Percentiles rank a stretch among this genome's conserved stretches.
Conservation (phyloP, 2,329 filamentous ascomycete species). For the Emergomyces orientalis region DNA sequence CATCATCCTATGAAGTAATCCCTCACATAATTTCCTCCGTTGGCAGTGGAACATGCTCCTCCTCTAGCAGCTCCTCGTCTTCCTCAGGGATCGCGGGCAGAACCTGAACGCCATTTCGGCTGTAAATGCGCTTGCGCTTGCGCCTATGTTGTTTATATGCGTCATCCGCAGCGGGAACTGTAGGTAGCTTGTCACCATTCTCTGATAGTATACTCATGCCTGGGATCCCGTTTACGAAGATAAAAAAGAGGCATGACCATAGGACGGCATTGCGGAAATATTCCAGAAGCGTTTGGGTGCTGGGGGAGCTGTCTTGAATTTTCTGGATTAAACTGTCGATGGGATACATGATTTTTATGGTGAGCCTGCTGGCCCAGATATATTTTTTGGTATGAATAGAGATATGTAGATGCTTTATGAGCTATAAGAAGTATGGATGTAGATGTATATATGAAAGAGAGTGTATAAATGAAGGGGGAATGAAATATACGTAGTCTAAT, state of each 20-base stretch:
- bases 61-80: neutral
- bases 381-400: neutral
- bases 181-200: neutral
- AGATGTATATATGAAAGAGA: neutral
- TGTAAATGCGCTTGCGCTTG: neutral
- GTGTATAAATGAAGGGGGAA: neutral
- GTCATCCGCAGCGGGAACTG: neutral
- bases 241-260: neutral
- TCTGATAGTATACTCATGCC: neutral
- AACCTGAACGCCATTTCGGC: neutral
- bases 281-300: neutral
- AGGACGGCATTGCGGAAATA: neutral
- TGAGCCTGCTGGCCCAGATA: neutral
- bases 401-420: neutral
- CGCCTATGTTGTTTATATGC: neutral
- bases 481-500: neutral
- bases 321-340: neutral
- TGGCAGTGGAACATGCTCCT: neutral
- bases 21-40: too few species aligned
- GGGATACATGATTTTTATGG: neutral
- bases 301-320: neutral
- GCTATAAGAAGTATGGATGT: neutral
- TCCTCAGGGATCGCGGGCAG: neutral
- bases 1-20: neutral
- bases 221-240: neutral